phyloP scores from a whole-genome alignment of 2,329 filamentous ascomycete genomes.

The Epichloe elymi region DNA sequence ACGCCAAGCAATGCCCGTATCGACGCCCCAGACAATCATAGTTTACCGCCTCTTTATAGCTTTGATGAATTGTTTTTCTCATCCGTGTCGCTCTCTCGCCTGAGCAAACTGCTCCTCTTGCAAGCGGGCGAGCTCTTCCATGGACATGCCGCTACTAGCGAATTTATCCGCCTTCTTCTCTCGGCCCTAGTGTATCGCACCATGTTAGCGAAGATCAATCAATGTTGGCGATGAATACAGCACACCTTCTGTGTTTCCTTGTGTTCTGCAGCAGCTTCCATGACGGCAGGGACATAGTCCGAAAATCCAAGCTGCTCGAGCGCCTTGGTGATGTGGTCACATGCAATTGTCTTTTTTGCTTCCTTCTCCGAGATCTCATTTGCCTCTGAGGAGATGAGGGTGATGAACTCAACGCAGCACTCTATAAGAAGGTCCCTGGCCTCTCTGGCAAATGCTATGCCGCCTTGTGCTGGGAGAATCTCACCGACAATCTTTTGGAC shows the following conservation, averaged over 20 bases:
- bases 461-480: conserved; percentile 64
- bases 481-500: conserved; percentile 86
- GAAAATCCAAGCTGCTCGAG: conserved; percentile 84
- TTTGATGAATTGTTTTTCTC: not conserved
- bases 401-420: conserved; percentile 98
- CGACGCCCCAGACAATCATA: conserved; percentile 9
- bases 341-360: conserved; percentile 99
- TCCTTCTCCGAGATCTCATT: conserved; percentile 99
- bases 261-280: conserved; percentile 78
- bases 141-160: conserved; percentile 80
- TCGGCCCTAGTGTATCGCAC: conserved; percentile 47
- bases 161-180: conserved; percentile 98
- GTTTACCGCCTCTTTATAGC: not conserved
- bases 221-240: conserved; percentile 22
- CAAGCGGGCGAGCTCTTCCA: conserved; percentile 77
- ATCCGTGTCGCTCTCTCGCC: conserved; percentile 34
- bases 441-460: conserved; percentile 85
- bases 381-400: conserved; percentile 92
- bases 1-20: conserved; percentile 24
- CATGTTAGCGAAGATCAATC: conserved; percentile 26
- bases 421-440: conserved; percentile 91
- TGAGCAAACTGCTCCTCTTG: conserved; percentile 86
- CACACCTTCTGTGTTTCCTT: conserved; percentile 83
- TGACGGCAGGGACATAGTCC: conserved; percentile 79
- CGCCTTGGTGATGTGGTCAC: conserved; percentile 93